These are phyloP conservation scores for Albatrellus ellisii DNA, from an alignment of 768 basidiomycete genomes.

Conservation along the genomic window DNA sequence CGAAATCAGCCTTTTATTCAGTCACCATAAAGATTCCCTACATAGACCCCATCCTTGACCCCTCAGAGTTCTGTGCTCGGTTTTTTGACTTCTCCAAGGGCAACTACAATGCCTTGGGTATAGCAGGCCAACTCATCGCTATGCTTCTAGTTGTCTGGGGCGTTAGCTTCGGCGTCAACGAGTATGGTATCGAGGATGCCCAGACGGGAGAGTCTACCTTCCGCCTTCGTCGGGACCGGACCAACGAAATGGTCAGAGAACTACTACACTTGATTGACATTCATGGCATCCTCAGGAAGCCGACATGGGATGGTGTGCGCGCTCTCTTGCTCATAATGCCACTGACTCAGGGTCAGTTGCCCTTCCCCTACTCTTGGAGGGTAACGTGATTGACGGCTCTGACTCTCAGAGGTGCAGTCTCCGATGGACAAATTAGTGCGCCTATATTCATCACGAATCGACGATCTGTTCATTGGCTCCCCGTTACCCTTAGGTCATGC, in stretches of 20 bases:
- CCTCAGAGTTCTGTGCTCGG: conserved; percentile 63
- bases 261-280: conserved; percentile 71
- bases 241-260: conserved; percentile 62
- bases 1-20: not conserved
- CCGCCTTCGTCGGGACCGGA: conserved; percentile 35
- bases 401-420: conserved; percentile 25
- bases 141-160: conserved; percentile 85
- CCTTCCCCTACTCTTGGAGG: not conserved
- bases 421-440: conserved; percentile 31
- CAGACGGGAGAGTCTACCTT: conserved; percentile 21
- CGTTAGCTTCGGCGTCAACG: conserved; percentile 77
- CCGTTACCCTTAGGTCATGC: conserved; percentile 40
- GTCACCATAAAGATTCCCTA: conserved; percentile 1
- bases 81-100: conserved; percentile 57
- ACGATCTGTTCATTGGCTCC: conserved; percentile 14
- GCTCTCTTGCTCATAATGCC: conserved; percentile 70
- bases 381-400: conserved; percentile 5
- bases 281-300: conserved; percentile 64
- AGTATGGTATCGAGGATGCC: conserved; percentile 48
- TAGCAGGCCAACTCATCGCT: conserved; percentile 63
- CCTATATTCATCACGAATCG: not conserved
- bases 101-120: conserved; percentile 39
- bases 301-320: conserved; percentile 80
- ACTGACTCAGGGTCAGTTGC: conserved; percentile 64
- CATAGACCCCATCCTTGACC: conserved; percentile 77